Percentiles rank a stretch among this genome's conserved stretches.
Conservation (phyloP, 768 basidiomycete species). For the Glaciozyma martinii region DNA sequence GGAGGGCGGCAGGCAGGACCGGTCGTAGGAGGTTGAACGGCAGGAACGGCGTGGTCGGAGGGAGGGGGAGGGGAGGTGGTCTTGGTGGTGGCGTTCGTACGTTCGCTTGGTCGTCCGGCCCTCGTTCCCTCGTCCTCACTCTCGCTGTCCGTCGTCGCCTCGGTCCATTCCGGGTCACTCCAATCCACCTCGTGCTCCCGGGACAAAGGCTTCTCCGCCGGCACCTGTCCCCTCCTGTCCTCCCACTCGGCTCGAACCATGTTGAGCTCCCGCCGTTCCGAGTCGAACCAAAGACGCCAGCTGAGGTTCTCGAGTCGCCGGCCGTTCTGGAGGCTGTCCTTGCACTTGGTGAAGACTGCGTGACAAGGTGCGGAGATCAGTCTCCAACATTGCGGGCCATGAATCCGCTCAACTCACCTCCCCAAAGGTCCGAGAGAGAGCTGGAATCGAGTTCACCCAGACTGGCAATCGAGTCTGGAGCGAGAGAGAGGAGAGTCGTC, state of each 20-base stretch:
- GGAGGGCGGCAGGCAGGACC: no score
- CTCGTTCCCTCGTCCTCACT: constrained; percentile 5
- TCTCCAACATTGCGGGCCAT: background rate
- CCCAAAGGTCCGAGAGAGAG: constrained; percentile 25
- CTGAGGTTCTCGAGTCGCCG: constrained; percentile 73
- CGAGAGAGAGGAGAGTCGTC: constrained; percentile 21
- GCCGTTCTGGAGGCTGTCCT: constrained; percentile 69
- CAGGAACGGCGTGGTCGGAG: background rate
- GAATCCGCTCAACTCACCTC: constrained; percentile 4
- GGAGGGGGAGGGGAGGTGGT: background rate
- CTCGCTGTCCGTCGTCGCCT: constrained; percentile 14
- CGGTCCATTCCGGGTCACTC: constrained; percentile 30
- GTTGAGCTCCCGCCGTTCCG: constrained; percentile 2
- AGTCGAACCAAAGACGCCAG: constrained; percentile 66
- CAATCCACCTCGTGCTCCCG: background rate
- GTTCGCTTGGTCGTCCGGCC: background rate
- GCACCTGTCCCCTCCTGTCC: background rate
- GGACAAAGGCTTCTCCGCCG: background rate
- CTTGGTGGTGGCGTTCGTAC: background rate
- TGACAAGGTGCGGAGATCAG: background rate
- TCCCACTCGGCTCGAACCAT: background rate
- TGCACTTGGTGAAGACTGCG: constrained; percentile 75
- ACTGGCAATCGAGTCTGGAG: constrained; percentile 25
- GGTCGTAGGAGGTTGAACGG: no score
- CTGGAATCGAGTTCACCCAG: constrained; percentile 22